Evolutionary conservation across 2,329 filamentous ascomycete genomes (phyloP), one percentile per base, ranked within the genome.

Genomic region (Hypoxylon sp.): DNA sequence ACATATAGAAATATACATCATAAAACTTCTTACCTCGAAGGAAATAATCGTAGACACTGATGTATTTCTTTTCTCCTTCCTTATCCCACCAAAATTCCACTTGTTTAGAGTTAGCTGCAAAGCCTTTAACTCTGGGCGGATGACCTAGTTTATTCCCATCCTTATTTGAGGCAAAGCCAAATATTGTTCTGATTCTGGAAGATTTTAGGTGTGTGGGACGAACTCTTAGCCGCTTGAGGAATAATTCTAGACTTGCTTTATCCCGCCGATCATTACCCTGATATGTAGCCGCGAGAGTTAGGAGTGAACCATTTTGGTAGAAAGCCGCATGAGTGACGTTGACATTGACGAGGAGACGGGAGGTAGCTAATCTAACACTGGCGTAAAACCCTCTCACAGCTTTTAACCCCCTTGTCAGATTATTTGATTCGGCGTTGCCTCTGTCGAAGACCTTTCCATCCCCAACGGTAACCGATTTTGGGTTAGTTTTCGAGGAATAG

Each of bases 1-100:
- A 9, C 17, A 43, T 43, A 9, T 11, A 17, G 17, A 11, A 13
- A 11, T 11, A n/a, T 14, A n/a, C 7, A n/a, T 2, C n/a, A 28
- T 53, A 51, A 3, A 64, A 19, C n/a, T 14, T 32, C 80, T 78
- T 75, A 83, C 79, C 74, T 63, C 78, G 63, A 60, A 73, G 68
- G 74, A 88, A 87, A 78, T 86, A 84, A 17, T 86, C 78, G 32
- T 79, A 80, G 45, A 91, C 84, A 57, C 79, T 83, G 19, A 88
- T 82, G 65, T 86, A 87, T 11, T 72, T 73, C 14, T 77, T 72
- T 41, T 75, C 65, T 34, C 57, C 21, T 38, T 25, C 7, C 2
- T 21, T 43, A 21, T 3, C 7, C 5, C 46, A 28, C 79, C 82
- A 89, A 72, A 91, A 90, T 34, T 83, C 73, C 2, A 91, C 87